Conservation (phyloP, 768 basidiomycete genomes). For the Artomyces pyxidatus region DNA sequence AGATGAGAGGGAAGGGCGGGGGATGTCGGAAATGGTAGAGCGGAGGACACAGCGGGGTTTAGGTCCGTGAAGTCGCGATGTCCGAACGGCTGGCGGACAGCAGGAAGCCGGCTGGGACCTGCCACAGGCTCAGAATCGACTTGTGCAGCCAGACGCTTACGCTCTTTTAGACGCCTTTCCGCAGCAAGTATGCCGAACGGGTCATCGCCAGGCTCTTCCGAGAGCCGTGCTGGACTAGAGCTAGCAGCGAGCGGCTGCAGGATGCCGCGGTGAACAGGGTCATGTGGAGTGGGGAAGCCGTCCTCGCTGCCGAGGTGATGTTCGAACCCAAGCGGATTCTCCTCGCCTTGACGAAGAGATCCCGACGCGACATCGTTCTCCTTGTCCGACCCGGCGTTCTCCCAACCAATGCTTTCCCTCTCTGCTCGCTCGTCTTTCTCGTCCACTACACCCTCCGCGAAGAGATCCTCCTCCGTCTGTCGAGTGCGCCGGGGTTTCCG, state of each 20-base stretch:
- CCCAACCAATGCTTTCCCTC: slow-evolving; percentile 10
- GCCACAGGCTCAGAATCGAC: background rate
- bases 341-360: background rate
- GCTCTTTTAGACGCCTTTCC: slow-evolving; percentile 12
- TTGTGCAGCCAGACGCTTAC: slow-evolving; percentile 1
- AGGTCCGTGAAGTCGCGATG: slow-evolving; percentile 3
- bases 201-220: slow-evolving; percentile 3
- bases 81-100: slow-evolving; percentile 10
- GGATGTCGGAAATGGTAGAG: background rate
- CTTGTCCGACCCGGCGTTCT: slow-evolving; percentile 13
- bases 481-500: slow-evolving; percentile 8
- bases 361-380: slow-evolving; percentile 11
- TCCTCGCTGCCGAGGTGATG: background rate
- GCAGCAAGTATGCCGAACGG: slow-evolving; percentile 16
- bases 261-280: slow-evolving; percentile 11
- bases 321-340: background rate
- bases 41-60: background rate
- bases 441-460: slow-evolving; percentile 11
- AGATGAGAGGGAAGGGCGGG: background rate
- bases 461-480: slow-evolving; percentile 12
- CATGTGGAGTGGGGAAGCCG: no score
- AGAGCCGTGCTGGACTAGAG: slow-evolving; percentile 1
- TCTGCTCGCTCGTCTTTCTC: slow-evolving; percentile 6
- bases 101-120: slow-evolving; percentile 3
- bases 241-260: slow-evolving; percentile 11